phyloP scores from a whole-genome alignment of 345 rosid species.

The Euphorbia tirucalli region DNA sequence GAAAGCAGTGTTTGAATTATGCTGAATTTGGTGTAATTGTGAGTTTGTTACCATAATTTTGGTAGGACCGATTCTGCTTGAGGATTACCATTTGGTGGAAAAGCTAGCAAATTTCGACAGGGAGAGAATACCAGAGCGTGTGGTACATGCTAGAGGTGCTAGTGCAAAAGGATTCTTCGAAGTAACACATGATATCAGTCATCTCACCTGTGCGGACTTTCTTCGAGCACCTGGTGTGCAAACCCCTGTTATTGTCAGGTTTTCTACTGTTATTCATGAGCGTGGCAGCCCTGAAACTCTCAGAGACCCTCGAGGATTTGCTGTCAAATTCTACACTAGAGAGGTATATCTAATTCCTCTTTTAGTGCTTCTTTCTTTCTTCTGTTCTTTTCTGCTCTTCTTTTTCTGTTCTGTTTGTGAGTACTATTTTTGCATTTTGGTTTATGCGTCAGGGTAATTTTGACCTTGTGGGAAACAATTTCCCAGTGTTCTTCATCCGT shows the following conservation, averaged over 20 bases:
- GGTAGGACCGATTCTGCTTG: constrained; percentile 30
- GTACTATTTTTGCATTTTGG: background rate
- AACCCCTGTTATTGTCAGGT: constrained; percentile 31
- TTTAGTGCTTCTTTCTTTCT: too few relatives aligned
- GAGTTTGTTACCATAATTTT: too few relatives aligned
- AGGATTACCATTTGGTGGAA: constrained; percentile 34
- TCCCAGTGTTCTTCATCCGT: constrained; percentile 29
- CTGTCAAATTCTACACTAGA: constrained; percentile 30
- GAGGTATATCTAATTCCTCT: too few relatives aligned
- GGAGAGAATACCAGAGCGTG: constrained; percentile 33
- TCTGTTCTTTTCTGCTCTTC: too few relatives aligned
- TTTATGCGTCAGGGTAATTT: constrained; percentile 21
- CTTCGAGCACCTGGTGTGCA: constrained; percentile 33
- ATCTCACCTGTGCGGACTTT: constrained; percentile 32
- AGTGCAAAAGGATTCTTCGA: constrained; percentile 34
- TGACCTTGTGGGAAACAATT: constrained; percentile 32
- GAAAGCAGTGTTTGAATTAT: too few relatives aligned
- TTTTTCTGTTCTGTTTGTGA: too few relatives aligned
- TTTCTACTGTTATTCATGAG: constrained; percentile 32
- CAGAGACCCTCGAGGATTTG: constrained; percentile 31
- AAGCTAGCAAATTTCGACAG: constrained; percentile 31
- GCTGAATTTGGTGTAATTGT: too few relatives aligned
- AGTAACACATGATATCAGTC: constrained; percentile 28
- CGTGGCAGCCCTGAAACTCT: constrained; percentile 36
- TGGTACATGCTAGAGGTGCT: constrained; percentile 31